Percentiles rank a stretch among this genome's conserved stretches.
These are phyloP conservation scores for Kazachstania africana DNA, from an alignment of 805 yeast species.

Conservation along the genomic window DNA sequence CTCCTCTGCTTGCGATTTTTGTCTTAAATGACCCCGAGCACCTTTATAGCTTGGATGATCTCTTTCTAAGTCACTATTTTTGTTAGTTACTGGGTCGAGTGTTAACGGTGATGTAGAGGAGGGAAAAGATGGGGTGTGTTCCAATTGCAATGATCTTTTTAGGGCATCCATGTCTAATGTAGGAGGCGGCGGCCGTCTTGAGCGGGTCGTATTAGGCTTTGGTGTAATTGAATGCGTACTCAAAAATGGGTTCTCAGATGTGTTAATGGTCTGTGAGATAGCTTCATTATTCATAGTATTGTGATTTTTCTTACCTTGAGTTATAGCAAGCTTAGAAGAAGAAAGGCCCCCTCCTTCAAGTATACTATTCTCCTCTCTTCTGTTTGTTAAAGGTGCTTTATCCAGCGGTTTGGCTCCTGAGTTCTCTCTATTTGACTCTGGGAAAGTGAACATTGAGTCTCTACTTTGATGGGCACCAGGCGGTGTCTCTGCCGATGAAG, in stretches of 20 bases:
- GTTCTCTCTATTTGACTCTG: no score
- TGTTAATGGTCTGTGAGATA: not conserved
- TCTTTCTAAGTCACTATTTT: not conserved
- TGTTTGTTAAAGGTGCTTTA: not conserved
- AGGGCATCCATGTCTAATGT: conserved; percentile 11
- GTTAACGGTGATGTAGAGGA: not conserved
- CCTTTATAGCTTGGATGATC: not conserved
- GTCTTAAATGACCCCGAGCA: conserved; percentile 22
- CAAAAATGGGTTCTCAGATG: not conserved
- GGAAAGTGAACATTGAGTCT: no score
- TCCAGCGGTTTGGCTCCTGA: not conserved
- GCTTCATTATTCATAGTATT: not conserved
- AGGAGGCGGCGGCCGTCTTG: conserved; percentile 17
- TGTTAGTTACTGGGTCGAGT: not conserved
- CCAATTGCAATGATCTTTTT: conserved; percentile 1
- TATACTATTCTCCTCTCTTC: not conserved
- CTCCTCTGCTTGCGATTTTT: conserved; percentile 25
- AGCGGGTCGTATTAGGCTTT: conserved; percentile 1
- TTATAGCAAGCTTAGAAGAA: no score
- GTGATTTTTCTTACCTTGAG: not conserved
- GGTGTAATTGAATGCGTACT: not conserved
- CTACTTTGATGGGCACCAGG: no score
- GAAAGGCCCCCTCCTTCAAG: no score
- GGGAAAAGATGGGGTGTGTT: not conserved
- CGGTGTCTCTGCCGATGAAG: no score